phyloP scores from a whole-genome alignment of 2,329 filamentous ascomycete genomes.

The Sarocladium strictum region DNA sequence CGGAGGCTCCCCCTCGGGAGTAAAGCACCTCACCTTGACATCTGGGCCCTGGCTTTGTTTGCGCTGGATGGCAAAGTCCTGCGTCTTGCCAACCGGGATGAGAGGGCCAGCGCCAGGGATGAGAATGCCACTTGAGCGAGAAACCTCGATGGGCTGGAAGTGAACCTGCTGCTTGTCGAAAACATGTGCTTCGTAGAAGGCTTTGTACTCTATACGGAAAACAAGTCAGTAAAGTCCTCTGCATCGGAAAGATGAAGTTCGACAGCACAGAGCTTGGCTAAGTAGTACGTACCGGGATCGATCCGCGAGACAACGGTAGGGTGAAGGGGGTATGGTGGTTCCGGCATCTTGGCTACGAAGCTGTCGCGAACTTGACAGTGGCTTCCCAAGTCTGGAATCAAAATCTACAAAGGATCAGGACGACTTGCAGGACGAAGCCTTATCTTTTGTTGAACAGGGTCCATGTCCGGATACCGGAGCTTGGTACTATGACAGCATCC shows the following conservation, averaged over 20 bases:
- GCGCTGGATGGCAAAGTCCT: conserved; percentile 37
- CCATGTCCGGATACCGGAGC: conserved; percentile 1
- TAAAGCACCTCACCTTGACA: conserved; percentile 44
- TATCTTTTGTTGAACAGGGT: neutral
- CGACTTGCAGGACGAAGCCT: neutral
- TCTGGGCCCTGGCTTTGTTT: conserved; percentile 40
- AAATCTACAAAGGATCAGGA: neutral
- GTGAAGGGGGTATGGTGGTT: conserved; percentile 4
- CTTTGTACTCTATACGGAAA: conserved; percentile 34
- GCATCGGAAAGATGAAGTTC: neutral
- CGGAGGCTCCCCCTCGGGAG: conserved; percentile 37
- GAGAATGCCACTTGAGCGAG: conserved; percentile 42
- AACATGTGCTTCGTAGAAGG: conserved; percentile 46
- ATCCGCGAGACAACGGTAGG: conserved; percentile 1
- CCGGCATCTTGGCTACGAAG: neutral
- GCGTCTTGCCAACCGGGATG: conserved; percentile 35
- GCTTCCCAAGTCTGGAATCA: neutral
- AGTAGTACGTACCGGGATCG: neutral
- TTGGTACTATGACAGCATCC: neutral
- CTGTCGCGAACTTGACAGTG: neutral
- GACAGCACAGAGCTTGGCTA: neutral
- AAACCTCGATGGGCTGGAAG: conserved; percentile 44
- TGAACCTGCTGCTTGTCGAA: conserved; percentile 48
- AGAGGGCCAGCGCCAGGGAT: conserved; percentile 46
- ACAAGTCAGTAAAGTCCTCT: conserved; percentile 33